Evolutionary conservation across 2,329 filamentous ascomycete genomes (phyloP), one percentile per base, ranked within the genome.

Genomic region (Juglanconis sp.): DNA sequence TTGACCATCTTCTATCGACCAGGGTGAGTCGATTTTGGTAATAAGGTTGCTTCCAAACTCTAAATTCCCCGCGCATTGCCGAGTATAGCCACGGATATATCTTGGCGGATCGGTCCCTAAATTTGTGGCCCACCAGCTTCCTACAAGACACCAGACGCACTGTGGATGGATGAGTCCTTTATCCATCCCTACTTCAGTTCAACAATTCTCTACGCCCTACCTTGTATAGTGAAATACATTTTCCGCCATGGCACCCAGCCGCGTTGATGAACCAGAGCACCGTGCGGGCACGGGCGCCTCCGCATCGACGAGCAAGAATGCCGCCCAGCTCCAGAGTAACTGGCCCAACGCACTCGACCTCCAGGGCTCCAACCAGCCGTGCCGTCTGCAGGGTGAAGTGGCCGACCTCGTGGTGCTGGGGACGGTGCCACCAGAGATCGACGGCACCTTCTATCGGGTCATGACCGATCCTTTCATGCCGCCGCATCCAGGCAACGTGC

Each of bases 401-500:
- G 53, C 55, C 3, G 53, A 69, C 30, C 44, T 72, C 1, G 69
- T 69, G 35, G 65, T 73, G 0, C 31, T 63, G 9, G 71, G 71
- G 0, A 48, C 64, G 0, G 65, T 74, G 1, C 73, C 73, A 0
- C 35, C 55, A 0, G 69, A 71, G 1, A 71, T 75, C 1, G 62
- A 71, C 40, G 72, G 72, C 1, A 70, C 66, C 0, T 74, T 73
- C 59, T 74, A 71, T 47, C 69, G 76, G 2, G 71, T 79, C 1
- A 79, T 79, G 73, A 69, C 71, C 1, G 78, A 80, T 56, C 77
- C 76, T 0, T 72, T 72, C 2, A 63, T 72, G 0, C 69, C 74
- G 0, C 74, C 73, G 0, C 63, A 72, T 10, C 63, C 71, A 0
- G 61, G 72, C 5, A 69, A 77, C 51, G 72, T 74, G 9, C 64